These are phyloP conservation scores for Phyllosticta paracitricarpa DNA, from an alignment of 2,329 filamentous ascomycete species.

Conservation along the genomic window DNA sequence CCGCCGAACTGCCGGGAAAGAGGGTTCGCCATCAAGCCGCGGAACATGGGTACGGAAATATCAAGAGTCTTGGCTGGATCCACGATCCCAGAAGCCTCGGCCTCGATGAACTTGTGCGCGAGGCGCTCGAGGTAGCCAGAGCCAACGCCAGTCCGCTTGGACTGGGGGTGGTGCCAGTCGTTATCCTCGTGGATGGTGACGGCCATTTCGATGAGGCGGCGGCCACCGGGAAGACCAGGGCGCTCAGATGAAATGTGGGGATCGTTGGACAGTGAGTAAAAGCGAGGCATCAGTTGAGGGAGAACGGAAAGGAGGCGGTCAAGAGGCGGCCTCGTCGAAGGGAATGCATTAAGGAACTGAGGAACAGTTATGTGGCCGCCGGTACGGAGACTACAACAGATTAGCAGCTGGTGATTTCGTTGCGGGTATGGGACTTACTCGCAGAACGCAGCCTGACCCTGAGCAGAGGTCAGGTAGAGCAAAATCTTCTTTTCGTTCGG, in stretches of 20 bases:
- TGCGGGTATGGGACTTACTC: constrained; percentile 35
- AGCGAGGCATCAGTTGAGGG: constrained; percentile 88
- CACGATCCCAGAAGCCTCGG: constrained; percentile 45
- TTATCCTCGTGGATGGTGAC: constrained; percentile 84
- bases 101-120: constrained; percentile 60
- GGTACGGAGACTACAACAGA: constrained; percentile 54
- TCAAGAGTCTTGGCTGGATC: constrained; percentile 39
- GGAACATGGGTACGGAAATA: constrained; percentile 89
- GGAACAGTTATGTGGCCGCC: constrained; percentile 73
- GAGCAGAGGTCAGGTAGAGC: constrained; percentile 72
- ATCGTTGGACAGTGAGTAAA: constrained; percentile 96
- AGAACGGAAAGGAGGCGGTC: constrained; percentile 71
- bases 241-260: constrained; percentile 68
- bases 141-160: constrained; percentile 67
- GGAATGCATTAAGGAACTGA: constrained; percentile 85
- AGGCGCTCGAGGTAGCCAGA: constrained; percentile 90
- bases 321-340: constrained; percentile 79
- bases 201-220: constrained; percentile 87
- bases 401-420: not conserved
- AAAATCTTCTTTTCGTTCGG: constrained; percentile 83
- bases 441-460: constrained; percentile 88
- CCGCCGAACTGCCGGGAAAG: constrained; percentile 83
- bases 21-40: constrained; percentile 94
- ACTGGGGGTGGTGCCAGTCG: constrained; percentile 59
- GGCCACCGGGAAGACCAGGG: constrained; percentile 54